phyloP scores from a whole-genome alignment of 2,329 filamentous ascomycete genomes.

The Penicillium hesseltinei region DNA sequence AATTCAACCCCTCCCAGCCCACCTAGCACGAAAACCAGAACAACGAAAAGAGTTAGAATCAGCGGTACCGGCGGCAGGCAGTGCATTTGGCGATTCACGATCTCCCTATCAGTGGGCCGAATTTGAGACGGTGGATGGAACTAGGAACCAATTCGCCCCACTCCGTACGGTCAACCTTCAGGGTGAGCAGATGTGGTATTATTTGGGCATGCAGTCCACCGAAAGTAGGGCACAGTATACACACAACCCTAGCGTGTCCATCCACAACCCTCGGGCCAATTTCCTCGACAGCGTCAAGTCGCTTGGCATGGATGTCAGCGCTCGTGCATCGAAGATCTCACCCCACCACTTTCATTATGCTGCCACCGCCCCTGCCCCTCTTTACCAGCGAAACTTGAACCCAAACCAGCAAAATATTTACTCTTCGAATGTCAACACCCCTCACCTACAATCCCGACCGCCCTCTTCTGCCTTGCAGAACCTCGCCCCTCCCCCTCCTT shows the following conservation, averaged over 20 bases:
- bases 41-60: constrained; percentile 56
- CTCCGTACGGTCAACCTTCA: constrained; percentile 69
- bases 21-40: constrained; percentile 53
- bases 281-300: constrained; percentile 50
- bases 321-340: constrained; percentile 30
- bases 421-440: constrained; percentile 19
- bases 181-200: constrained; percentile 79
- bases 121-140: constrained; percentile 62
- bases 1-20: constrained; percentile 48
- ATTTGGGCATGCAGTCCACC: constrained; percentile 80
- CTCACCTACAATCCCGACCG: constrained; percentile 29
- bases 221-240: constrained; percentile 91
- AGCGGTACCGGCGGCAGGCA: constrained; percentile 63
- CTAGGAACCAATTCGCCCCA: constrained; percentile 55
- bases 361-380: constrained; percentile 27
- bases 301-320: constrained; percentile 31
- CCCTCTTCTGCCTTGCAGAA: constrained; percentile 35
- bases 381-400: constrained; percentile 20
- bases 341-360: constrained; percentile 27
- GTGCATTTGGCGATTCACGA: constrained; percentile 60
- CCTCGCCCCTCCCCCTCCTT: constrained; percentile 36
- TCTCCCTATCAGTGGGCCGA: constrained; percentile 70
- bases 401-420: constrained; percentile 21
- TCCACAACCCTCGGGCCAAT: constrained; percentile 50
- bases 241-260: constrained; percentile 61